A percentile compares a stretch with the other conserved stretches of the same genome.
phyloP scores from a whole-genome alignment of 441 rosid genomes.

The Pelargonium myrrhifolium region DNA sequence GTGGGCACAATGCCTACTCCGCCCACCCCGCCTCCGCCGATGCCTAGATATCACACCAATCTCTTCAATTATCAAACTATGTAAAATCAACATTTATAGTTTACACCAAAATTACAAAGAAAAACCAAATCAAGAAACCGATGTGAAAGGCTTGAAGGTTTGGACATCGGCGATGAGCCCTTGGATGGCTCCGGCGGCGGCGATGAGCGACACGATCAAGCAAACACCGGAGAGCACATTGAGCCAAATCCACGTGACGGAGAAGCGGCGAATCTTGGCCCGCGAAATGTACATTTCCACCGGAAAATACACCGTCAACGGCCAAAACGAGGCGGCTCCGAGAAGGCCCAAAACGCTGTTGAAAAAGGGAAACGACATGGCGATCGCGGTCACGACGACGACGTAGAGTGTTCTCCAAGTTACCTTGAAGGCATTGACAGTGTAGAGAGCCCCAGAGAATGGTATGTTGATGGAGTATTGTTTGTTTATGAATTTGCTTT shows the following conservation, averaged over 20 bases:
- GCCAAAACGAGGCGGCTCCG: constrained; percentile 30
- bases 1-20: no score
- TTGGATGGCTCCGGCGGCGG: constrained; percentile 39
- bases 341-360: constrained; percentile 6
- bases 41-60: no score
- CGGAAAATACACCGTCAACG: constrained; percentile 51
- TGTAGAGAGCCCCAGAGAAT: not conserved
- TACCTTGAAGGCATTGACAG: not conserved
- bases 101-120: no score
- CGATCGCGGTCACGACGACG: not conserved
- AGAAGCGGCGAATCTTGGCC: constrained; percentile 27
- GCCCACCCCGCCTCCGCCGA: no score
- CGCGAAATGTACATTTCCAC: constrained; percentile 44
- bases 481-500: constrained; percentile 1
- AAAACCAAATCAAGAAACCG: constrained; percentile 24
- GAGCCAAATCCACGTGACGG: constrained; percentile 38
- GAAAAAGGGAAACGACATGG: constrained; percentile 7
- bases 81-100: no score
- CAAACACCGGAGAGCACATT: constrained; percentile 29
- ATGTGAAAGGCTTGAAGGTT: constrained; percentile 38
- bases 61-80: no score
- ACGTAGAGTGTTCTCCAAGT: constrained; percentile 10
- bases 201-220: constrained; percentile 32
- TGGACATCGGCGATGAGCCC: constrained; percentile 30
- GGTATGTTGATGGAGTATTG: not conserved